Evolutionary conservation across 2,329 filamentous ascomycete genomes (phyloP).

Genomic region (Arthrinium phaeospermum): DNA sequence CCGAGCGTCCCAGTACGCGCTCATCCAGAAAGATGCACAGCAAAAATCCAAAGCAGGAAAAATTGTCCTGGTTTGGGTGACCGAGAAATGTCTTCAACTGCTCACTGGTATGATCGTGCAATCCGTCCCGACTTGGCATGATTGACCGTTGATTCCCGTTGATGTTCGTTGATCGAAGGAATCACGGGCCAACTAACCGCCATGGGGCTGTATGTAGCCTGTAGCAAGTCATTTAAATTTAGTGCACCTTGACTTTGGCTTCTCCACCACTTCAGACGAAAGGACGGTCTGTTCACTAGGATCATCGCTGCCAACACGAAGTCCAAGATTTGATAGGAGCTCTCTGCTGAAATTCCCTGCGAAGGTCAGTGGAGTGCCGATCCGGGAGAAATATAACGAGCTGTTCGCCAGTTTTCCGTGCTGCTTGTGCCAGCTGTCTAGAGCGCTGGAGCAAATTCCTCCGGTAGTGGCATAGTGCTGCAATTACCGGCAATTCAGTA

Average conservation of each 20-base stretch:
- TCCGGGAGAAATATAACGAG: neutral
- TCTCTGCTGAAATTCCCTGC: neutral
- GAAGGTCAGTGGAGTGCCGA: neutral
- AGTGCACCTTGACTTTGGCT: neutral
- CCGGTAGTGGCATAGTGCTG: neutral
- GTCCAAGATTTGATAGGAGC: conserved; percentile 3
- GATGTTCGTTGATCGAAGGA: neutral
- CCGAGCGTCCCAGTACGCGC: neutral
- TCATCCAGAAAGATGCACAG: neutral
- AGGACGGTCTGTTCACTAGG: neutral
- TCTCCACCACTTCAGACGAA: neutral
- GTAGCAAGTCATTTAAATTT: neutral
- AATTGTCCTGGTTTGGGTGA: neutral
- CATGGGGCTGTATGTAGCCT: neutral
- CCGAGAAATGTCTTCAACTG: neutral
- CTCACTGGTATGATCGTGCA: neutral
- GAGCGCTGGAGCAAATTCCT: no score
- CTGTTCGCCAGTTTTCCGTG: neutral
- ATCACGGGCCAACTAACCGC: neutral
- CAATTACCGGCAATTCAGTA: neutral
- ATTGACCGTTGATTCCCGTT: neutral
- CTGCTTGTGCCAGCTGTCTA: neutral
- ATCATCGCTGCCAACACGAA: neutral
- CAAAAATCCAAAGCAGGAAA: neutral
- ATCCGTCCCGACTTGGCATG: neutral